Conservation (phyloP, 2,329 filamentous ascomycete species). For the Ceratocystis huliohia region DNA sequence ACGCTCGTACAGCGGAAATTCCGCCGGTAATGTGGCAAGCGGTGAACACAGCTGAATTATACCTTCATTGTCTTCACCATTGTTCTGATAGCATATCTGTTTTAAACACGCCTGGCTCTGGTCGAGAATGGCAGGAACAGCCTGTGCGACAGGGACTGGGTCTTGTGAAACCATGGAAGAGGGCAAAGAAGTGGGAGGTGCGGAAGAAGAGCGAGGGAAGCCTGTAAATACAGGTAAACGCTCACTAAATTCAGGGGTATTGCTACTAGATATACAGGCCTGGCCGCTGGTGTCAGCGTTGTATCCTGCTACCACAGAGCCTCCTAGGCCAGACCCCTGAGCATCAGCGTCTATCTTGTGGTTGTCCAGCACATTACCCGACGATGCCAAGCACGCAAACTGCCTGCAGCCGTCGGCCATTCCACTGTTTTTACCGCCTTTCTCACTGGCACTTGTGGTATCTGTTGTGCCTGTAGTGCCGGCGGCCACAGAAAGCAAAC, state of each 20-base stretch:
- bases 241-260: neutral
- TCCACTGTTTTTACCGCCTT: conserved; percentile 2
- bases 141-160: conserved; percentile 4
- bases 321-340: neutral
- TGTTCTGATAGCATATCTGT: neutral
- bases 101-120: conserved; percentile 5
- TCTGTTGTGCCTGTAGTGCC: neutral
- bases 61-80: neutral
- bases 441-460: too few relatives aligned
- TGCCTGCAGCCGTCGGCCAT: conserved; percentile 1
- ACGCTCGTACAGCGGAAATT: neutral
- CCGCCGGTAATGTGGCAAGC: neutral
- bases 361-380: conserved; percentile 6
- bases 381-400: neutral
- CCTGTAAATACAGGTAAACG: neutral
- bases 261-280: neutral
- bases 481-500: neutral
- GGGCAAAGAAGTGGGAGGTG: neutral
- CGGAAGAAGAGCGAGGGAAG: neutral
- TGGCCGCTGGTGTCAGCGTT: neutral
- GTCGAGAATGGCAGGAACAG: conserved; percentile 7
- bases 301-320: too few relatives aligned
- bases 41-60: neutral
- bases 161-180: conserved; percentile 3
- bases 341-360: neutral